Conservation (phyloP, 148 eudicot species). For the Vaccinium corymbosum region DNA sequence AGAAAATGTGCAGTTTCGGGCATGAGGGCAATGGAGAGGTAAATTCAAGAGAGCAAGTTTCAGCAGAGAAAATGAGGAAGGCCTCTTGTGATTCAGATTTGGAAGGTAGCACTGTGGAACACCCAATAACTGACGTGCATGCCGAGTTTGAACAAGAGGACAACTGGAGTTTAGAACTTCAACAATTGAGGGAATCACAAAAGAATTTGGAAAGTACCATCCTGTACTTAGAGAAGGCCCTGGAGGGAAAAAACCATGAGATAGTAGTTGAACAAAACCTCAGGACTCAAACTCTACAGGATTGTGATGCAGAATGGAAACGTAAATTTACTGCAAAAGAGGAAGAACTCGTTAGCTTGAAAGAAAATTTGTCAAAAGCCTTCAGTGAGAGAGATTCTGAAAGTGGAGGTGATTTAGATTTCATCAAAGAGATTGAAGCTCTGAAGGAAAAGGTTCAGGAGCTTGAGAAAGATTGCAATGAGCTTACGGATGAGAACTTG, state of each 20-base stretch:
- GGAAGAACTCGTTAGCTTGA: conserved; percentile 36
- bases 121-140: conserved; percentile 3
- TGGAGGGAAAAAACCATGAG: conserved; percentile 36
- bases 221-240: conserved; percentile 31
- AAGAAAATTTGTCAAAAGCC: conserved; percentile 35
- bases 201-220: conserved; percentile 34
- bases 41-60: conserved; percentile 13
- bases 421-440: conserved; percentile 26
- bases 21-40: conserved; percentile 14
- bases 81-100: conserved; percentile 14
- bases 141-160: conserved; percentile 14
- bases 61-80: conserved; percentile 12
- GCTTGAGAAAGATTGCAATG: conserved; percentile 54
- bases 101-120: conserved; percentile 8
- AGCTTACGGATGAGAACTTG: conserved; percentile 56
- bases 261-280: conserved; percentile 37
- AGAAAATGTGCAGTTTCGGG: not conserved
- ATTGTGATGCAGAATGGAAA: conserved; percentile 39
- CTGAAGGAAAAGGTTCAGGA: conserved; percentile 42
- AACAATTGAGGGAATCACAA: conserved; percentile 34
- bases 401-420: conserved; percentile 17
- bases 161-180: conserved; percentile 22
- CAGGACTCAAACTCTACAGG: conserved; percentile 28
- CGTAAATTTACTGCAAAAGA: conserved; percentile 34
- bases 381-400: conserved; percentile 11